Percentiles rank a stretch among this genome's conserved stretches.
These are phyloP conservation scores for Cavenderia fasciculata DNA, from an alignment of 78 protist genomes.

Conservation along the genomic window DNA sequence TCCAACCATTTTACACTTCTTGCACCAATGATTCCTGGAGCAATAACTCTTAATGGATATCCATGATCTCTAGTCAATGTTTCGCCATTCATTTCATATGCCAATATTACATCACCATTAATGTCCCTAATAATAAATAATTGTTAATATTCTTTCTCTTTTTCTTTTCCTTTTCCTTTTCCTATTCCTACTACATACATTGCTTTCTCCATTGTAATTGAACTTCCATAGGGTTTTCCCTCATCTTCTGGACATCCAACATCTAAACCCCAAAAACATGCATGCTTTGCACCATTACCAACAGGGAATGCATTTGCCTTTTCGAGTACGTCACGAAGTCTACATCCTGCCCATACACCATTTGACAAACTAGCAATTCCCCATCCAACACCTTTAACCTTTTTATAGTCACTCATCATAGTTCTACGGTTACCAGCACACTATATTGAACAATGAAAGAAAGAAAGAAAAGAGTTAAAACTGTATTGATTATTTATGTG, in stretches of 20 bases:
- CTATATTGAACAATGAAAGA: neutral
- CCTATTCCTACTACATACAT: neutral
- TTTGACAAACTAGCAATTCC: conserved; percentile 56
- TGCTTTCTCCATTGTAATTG: conserved; percentile 55
- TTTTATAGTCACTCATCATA: conserved; percentile 71
- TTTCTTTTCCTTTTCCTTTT: neutral
- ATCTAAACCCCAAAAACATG: conserved; percentile 73
- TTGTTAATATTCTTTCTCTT: neutral
- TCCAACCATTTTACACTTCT: conserved; percentile 93
- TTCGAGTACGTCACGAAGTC: conserved; percentile 31
- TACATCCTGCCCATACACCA: conserved; percentile 47
- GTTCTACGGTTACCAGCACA: conserved; percentile 85
- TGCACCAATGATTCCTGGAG: conserved; percentile 95
- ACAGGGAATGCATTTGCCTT: conserved; percentile 4
- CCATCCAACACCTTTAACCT: conserved; percentile 82
- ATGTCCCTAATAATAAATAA: conserved; percentile 38
- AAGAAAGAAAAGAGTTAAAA: neutral
- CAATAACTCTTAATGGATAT: conserved; percentile 91
- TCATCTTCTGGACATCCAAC: conserved; percentile 64
- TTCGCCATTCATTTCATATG: conserved; percentile 95
- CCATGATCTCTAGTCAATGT: conserved; percentile 91
- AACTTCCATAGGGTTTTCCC: conserved; percentile 59
- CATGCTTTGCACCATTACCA: conserved; percentile 53
- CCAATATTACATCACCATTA: conserved; percentile 90
- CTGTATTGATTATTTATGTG: neutral